Conservation (phyloP, 306 rosid species). For the Comarum palustre region DNA sequence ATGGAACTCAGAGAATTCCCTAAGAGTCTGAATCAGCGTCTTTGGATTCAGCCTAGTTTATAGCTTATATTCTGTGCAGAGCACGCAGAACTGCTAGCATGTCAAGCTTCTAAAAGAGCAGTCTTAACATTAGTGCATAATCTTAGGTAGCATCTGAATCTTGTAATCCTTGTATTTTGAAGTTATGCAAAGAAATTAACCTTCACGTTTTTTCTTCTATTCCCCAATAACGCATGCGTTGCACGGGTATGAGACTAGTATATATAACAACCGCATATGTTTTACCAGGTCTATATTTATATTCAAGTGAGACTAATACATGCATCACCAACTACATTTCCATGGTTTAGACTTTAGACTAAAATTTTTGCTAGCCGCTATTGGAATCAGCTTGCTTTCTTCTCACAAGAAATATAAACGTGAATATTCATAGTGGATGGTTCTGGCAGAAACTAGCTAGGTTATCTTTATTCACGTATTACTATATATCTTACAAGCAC, state of each 20-base stretch:
- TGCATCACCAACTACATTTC: not conserved
- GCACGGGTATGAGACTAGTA: too few relatives aligned
- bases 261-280: too few relatives aligned
- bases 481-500: not conserved
- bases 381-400: not conserved
- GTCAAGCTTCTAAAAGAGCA: too few relatives aligned
- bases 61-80: too few relatives aligned
- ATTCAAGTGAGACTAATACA: not conserved
- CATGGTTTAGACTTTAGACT: not conserved
- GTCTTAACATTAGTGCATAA: too few relatives aligned
- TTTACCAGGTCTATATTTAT: not conserved
- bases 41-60: not conserved
- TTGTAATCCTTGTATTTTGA: too few relatives aligned
- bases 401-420: not conserved
- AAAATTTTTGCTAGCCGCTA: not conserved
- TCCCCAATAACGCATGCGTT: too few relatives aligned
- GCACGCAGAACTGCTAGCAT: too few relatives aligned
- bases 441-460: not conserved
- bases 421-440: not conserved
- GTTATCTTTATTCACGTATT: not conserved
- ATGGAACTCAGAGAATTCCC: not conserved
- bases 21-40: not conserved
- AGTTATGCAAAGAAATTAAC: too few relatives aligned
- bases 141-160: too few relatives aligned
- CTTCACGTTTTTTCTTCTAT: too few relatives aligned